A percentile compares a stretch with the other conserved stretches of the same genome.
These are phyloP conservation scores for Ganoderma leucocontextum DNA, from an alignment of 1,284 basidiomycete genomes.

Conservation along the genomic window DNA sequence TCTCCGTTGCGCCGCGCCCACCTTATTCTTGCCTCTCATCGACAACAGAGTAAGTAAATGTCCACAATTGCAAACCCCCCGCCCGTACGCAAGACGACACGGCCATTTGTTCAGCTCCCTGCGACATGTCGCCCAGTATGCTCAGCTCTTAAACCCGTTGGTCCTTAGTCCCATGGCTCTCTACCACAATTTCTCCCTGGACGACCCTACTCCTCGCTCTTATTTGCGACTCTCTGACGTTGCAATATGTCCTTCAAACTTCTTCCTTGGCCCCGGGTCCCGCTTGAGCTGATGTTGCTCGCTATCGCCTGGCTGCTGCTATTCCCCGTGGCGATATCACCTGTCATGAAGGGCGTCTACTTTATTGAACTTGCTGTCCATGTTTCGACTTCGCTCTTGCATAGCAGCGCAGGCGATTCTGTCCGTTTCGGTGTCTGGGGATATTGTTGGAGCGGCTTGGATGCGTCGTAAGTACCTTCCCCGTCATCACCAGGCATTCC, in stretches of 20 bases:
- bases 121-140: conserved; percentile 8
- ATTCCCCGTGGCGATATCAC: conserved; percentile 64
- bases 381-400: conserved; percentile 44
- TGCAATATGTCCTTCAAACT: not conserved
- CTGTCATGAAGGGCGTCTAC: conserved; percentile 63
- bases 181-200: not conserved
- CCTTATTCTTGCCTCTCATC: not conserved
- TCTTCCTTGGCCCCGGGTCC: conserved; percentile 29
- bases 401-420: conserved; percentile 46
- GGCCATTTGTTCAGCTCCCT: not conserved
- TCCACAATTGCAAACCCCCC: not conserved
- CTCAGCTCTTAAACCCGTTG: conserved; percentile 2
- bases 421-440: conserved; percentile 67
- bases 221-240: not conserved
- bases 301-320: conserved; percentile 62
- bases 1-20: not conserved
- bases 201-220: not conserved
- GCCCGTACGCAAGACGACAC: not conserved
- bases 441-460: conserved; percentile 59
- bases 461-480: conserved; percentile 51
- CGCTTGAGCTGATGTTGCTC: conserved; percentile 48
- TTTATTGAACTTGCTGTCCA: conserved; percentile 56
- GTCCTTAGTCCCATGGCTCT: conserved; percentile 4
- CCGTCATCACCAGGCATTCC: conserved; percentile 14
- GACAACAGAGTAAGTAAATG: too few relatives aligned